Conservation (phyloP, 192 early-diverging fungal species). For the Coemansia sp. region DNA sequence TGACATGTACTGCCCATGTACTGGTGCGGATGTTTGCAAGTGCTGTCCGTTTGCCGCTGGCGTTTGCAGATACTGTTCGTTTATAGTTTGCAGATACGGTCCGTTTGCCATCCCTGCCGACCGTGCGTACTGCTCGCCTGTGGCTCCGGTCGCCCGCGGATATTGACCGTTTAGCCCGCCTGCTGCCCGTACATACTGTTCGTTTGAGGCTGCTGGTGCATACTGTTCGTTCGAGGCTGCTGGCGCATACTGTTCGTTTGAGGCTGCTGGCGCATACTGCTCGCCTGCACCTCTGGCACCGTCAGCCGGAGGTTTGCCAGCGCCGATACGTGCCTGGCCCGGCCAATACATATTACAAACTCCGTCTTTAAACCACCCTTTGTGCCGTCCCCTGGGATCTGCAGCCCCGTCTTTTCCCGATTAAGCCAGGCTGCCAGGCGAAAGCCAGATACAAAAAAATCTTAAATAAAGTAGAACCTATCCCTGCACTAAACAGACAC, state of each 20-base stretch:
- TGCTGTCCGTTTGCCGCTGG: not conserved
- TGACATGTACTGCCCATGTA: not conserved
- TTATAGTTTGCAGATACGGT: not conserved
- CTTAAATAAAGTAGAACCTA: not conserved
- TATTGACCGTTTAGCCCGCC: too few species aligned
- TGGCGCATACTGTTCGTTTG: not conserved
- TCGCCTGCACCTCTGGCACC: not conserved
- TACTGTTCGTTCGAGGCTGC: not conserved
- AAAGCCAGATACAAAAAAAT: not conserved
- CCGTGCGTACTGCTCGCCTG: not conserved
- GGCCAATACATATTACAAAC: slow-evolving; percentile 7
- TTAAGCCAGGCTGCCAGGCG: not conserved
- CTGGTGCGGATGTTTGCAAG: not conserved
- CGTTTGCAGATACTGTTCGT: not conserved
- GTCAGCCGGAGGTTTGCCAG: not conserved
- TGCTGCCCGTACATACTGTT: not conserved
- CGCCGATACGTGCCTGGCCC: not conserved
- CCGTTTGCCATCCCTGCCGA: not conserved
- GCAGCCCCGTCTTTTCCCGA: not conserved
- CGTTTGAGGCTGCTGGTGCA: not conserved
- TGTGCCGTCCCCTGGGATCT: not conserved
- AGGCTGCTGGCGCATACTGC: not conserved
- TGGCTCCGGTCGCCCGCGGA: not conserved
- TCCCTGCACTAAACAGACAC: slow-evolving; percentile 1
- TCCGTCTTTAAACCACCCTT: not conserved